These are phyloP conservation scores for Metarhizium sp. DNA, from an alignment of 2,329 filamentous ascomycete species.

Conservation along the genomic window DNA sequence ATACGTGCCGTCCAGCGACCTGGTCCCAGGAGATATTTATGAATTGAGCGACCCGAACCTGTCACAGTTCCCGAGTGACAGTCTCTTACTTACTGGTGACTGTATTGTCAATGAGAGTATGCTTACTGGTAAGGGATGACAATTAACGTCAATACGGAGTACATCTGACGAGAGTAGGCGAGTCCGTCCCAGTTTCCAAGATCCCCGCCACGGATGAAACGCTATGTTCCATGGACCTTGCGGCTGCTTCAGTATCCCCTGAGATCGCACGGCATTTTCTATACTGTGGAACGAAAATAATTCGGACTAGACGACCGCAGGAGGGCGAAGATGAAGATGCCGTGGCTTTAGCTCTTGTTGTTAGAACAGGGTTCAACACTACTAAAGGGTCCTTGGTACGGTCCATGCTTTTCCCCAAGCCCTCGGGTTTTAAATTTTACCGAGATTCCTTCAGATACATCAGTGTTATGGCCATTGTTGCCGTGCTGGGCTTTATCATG, in stretches of 20 bases:
- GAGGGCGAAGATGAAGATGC: conserved; percentile 80
- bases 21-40: conserved; percentile 93
- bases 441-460: conserved; percentile 97
- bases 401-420: conserved; percentile 98
- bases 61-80: conserved; percentile 83
- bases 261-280: conserved; percentile 82
- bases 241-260: conserved; percentile 71
- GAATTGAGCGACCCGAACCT: conserved; percentile 92
- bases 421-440: conserved; percentile 97
- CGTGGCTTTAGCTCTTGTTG: conserved; percentile 82
- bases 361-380: conserved; percentile 93
- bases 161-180: conserved; percentile 38
- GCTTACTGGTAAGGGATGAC: conserved; percentile 55
- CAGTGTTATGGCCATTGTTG: conserved; percentile 86
- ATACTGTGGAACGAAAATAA: conserved; percentile 91
- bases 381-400: conserved; percentile 93
- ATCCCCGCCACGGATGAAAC: conserved; percentile 73
- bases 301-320: conserved; percentile 80
- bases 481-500: conserved; percentile 75
- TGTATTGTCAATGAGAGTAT: conserved; percentile 99
- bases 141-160: conserved; percentile 18
- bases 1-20: conserved; percentile 73
- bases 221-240: conserved; percentile 65
- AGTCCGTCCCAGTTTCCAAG: conserved; percentile 96
- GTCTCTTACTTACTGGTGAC: conserved; percentile 82